phyloP scores from a whole-genome alignment of 2,329 filamentous ascomycete genomes.

The Cadophora sp. region DNA sequence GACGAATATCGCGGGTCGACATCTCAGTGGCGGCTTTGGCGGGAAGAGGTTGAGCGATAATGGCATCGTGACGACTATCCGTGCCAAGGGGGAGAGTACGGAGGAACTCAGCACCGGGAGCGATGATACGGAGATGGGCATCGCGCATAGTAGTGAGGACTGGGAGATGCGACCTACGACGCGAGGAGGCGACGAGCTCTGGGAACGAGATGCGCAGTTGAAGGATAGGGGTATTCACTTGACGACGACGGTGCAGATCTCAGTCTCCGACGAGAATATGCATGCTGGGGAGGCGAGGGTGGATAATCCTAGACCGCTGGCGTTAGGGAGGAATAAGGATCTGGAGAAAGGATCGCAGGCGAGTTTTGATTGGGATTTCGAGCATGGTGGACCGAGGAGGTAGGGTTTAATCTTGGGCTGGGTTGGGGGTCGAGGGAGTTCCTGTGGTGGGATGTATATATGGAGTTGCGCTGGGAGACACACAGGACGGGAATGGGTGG shows the following conservation, averaged over 20 bases:
- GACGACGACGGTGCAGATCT: slow-evolving; percentile 28
- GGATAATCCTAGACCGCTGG: background rate
- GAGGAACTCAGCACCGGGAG: slow-evolving; percentile 20
- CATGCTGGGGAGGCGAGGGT: slow-evolving; percentile 3
- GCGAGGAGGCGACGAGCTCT: background rate
- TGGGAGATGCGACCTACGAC: slow-evolving; percentile 12
- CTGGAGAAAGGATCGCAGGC: background rate
- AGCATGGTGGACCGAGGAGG: slow-evolving; percentile 3
- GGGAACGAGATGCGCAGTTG: background rate
- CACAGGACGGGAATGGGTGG: too few relatives aligned
- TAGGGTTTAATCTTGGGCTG: background rate
- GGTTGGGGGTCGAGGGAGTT: too few relatives aligned
- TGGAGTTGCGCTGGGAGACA: too few relatives aligned
- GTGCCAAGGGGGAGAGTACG: slow-evolving; percentile 23
- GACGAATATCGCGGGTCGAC: slow-evolving; percentile 19
- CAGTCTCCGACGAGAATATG: slow-evolving; percentile 23
- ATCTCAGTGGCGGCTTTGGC: slow-evolving; percentile 20
- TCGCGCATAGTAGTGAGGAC: slow-evolving; percentile 7
- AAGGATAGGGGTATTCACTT: slow-evolving; percentile 21
- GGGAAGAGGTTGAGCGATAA: slow-evolving; percentile 25
- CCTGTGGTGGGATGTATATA: too few relatives aligned
- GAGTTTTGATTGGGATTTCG: slow-evolving; percentile 16
- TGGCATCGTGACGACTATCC: slow-evolving; percentile 25
- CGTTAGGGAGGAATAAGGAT: background rate
- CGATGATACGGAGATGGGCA: slow-evolving; percentile 26